Evolutionary conservation across 2,329 filamentous ascomycete genomes (phyloP).

Genomic region (Pezicula carpinea): DNA sequence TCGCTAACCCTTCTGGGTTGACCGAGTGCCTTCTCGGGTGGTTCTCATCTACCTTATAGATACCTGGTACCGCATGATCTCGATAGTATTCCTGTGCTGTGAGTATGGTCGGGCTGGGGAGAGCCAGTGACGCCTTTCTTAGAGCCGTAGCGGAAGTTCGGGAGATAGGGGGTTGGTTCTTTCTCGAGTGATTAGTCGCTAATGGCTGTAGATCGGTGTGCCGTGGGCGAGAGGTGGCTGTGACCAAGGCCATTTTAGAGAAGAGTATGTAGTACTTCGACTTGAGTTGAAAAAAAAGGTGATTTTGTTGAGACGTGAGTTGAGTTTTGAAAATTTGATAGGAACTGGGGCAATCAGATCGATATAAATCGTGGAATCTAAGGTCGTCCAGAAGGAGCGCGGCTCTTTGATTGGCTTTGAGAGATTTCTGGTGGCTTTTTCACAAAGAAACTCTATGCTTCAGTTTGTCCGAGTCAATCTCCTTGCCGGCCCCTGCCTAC

Average conservation of each 20-base stretch:
- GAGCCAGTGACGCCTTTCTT: slow-evolving; percentile 2
- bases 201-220: not conserved
- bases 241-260: not conserved
- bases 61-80: slow-evolving; percentile 12
- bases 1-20: not conserved
- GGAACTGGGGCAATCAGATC: too few relatives aligned
- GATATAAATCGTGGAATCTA: too few relatives aligned
- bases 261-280: too few relatives aligned
- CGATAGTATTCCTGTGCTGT: slow-evolving; percentile 22
- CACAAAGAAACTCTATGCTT: too few relatives aligned
- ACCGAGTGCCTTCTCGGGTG: slow-evolving; percentile 14
- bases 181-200: not conserved
- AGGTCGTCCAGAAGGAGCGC: too few relatives aligned
- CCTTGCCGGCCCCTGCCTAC: too few relatives aligned
- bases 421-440: too few relatives aligned
- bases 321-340: too few relatives aligned
- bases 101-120: slow-evolving; percentile 21
- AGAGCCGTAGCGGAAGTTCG: not conserved
- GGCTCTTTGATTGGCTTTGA: too few relatives aligned
- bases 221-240: not conserved
- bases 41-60: slow-evolving; percentile 1
- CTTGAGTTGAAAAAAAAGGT: too few relatives aligned
- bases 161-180: not conserved
- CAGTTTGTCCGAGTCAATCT: too few relatives aligned
- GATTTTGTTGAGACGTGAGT: too few relatives aligned